Evolutionary conservation across 2,329 filamentous ascomycete species (phyloP), one percentile per base, ranked within the genome.

Genomic region (Podosphaera aphanis): DNA sequence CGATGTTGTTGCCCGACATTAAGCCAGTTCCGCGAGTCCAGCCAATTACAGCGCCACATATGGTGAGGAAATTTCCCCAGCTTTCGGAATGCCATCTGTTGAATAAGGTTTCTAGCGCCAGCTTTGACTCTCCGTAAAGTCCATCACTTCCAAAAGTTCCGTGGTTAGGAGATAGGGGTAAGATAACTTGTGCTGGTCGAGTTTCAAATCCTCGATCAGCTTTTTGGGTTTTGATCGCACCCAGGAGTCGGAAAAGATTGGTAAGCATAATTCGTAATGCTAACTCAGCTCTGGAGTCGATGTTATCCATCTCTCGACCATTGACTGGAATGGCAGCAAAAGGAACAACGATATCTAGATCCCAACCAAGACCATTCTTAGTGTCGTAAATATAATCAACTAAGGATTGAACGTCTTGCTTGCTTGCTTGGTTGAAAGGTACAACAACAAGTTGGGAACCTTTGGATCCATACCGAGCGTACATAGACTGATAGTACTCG

Each of bases 401-500:
- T 6, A 98, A 71, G 41, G 85, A 85, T 62, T 95, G 84, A 31
- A 94, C 83, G 60, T 98, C 90, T 62, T 95, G 88, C 67, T 94
- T 92, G 68, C 88, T 95, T 52, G 88, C 90, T 63, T 94, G 86
- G 64, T 98, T 98, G 74, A 98, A 98, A 43, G 92, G 90, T 46
- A 95, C 92, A 46, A 98, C 90, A 36, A 98, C 84, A 47, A 98
- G 79, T 66, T 95, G 86, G 48, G 90, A 95, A 52, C 90, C 90
- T 52, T 84, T 82, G 49, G 84, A 83, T 57, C 90, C 90, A 57
- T 82, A 93, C 49, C 86, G 82, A 51, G 86, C 82, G 63, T 98
- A 98, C 82, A 98, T 95, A 47, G 84, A 78, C 65, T 98, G 90
- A 66, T 98, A 98, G 68, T 95, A 98, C 66, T 98, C 90, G 5